These are phyloP conservation scores for Auricularia sp. DNA, from an alignment of 768 basidiomycete species.

Conservation along the genomic window DNA sequence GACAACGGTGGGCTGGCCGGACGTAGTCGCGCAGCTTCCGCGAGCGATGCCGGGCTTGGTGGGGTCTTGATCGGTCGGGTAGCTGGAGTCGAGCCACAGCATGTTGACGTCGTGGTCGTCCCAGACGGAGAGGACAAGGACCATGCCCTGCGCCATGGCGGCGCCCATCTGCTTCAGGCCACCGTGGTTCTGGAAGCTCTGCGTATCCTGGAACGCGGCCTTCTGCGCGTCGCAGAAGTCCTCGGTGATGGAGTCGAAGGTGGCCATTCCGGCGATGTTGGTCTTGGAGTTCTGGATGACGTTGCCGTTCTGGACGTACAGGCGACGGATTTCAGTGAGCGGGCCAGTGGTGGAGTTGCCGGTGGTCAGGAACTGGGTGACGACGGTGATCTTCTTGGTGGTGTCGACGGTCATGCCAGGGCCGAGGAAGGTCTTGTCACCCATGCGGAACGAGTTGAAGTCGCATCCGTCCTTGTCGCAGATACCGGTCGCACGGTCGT, in stretches of 20 bases:
- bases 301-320: conserved; percentile 44
- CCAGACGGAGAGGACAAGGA: conserved; percentile 42
- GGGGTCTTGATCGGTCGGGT: conserved; percentile 28
- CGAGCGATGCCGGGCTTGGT: conserved; percentile 34
- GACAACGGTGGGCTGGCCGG: conserved; percentile 36
- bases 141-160: conserved; percentile 34
- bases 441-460: conserved; percentile 54
- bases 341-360: conserved; percentile 36
- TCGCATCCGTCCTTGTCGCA: conserved; percentile 53
- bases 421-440: conserved; percentile 37
- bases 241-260: conserved; percentile 39
- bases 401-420: conserved; percentile 42
- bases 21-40: conserved; percentile 39
- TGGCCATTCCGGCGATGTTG: conserved; percentile 34
- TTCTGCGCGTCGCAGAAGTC: conserved; percentile 38
- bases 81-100: conserved; percentile 48
- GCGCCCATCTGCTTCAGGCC: conserved; percentile 28
- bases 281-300: conserved; percentile 42
- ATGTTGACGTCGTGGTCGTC: conserved; percentile 46
- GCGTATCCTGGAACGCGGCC: conserved; percentile 34
- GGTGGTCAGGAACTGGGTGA: conserved; percentile 46
- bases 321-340: conserved; percentile 43
- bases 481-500: conserved; percentile 28
- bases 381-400: conserved; percentile 41
- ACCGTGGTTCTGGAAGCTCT: conserved; percentile 32